These are phyloP conservation scores for Choanephora cucurbitarum DNA, from an alignment of 371 early-diverging fungal species.

Conservation along the genomic window DNA sequence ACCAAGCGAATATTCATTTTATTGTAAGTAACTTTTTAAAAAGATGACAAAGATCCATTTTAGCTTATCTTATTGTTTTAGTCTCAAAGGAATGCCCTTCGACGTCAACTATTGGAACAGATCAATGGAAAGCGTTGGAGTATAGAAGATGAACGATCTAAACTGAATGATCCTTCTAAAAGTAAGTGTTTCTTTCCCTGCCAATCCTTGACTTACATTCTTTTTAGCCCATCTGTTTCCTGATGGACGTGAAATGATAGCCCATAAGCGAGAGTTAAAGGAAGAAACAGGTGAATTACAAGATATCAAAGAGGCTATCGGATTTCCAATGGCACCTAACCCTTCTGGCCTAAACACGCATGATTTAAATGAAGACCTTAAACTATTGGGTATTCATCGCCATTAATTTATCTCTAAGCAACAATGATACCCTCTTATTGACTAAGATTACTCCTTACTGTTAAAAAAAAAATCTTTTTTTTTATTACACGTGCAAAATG, in stretches of 20 bases:
- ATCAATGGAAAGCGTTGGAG: constrained; percentile 23
- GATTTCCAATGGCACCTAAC: constrained; percentile 51
- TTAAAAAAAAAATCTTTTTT: constrained; percentile 1
- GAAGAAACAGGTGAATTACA: constrained; percentile 51
- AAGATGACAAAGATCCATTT: too few species aligned
- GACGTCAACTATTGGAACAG: constrained; percentile 16
- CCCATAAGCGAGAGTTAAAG: constrained; percentile 38
- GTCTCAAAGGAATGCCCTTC: constrained; percentile 39
- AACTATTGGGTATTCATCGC: constrained; percentile 36
- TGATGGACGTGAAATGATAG: constrained; percentile 36
- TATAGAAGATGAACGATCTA: constrained; percentile 29
- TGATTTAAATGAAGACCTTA: constrained; percentile 53
- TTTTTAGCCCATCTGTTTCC: constrained; percentile 18
- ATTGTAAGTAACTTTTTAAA: too few species aligned
- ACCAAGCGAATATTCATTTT: constrained; percentile 56
- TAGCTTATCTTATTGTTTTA: constrained; percentile 5
- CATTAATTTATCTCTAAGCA: constrained; percentile 1
- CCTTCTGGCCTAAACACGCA: constrained; percentile 34
- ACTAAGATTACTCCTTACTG: too few species aligned
- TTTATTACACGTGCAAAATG: constrained; percentile 11
- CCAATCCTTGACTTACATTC: constrained; percentile 20
- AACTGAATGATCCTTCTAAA: constrained; percentile 20
- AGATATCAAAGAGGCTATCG: constrained; percentile 41
- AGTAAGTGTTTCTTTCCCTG: constrained; percentile 4
- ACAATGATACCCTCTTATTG: constrained; percentile 3